These are phyloP conservation scores for Bertia moriformis DNA, from an alignment of 2,329 filamentous ascomycete genomes.

Conservation along the genomic window DNA sequence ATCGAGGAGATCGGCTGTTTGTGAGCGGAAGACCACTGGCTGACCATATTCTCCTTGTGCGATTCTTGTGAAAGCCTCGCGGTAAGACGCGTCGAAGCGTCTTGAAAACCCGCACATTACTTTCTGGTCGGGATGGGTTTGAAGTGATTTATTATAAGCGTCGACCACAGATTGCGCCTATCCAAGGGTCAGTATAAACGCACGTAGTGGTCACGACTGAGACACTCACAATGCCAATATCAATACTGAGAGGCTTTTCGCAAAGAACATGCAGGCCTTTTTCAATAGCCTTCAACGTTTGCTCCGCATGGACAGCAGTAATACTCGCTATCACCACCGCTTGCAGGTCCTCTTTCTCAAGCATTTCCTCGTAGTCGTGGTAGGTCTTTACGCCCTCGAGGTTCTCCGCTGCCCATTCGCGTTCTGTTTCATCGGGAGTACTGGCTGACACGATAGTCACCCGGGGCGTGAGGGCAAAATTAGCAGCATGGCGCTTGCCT, in stretches of 20 bases:
- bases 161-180: slow-evolving; percentile 14
- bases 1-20: slow-evolving; percentile 23
- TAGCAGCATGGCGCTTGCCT: slow-evolving; percentile 24
- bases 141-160: slow-evolving; percentile 12
- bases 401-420: slow-evolving; percentile 8
- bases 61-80: slow-evolving; percentile 17
- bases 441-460: slow-evolving; percentile 30
- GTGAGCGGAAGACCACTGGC: slow-evolving; percentile 22
- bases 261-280: slow-evolving; percentile 18
- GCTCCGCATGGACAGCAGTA: slow-evolving; percentile 16
- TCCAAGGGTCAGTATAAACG: slow-evolving; percentile 3
- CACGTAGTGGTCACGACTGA: too few species aligned
- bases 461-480: slow-evolving; percentile 27
- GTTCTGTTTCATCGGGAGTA: slow-evolving; percentile 22
- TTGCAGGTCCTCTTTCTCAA: slow-evolving; percentile 3
- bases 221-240: slow-evolving; percentile 12
- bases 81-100: slow-evolving; percentile 26
- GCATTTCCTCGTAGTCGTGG: slow-evolving; percentile 3
- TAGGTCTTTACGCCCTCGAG: slow-evolving; percentile 3
- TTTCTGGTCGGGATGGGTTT: slow-evolving; percentile 16
- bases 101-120: slow-evolving; percentile 28
- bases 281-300: slow-evolving; percentile 15
- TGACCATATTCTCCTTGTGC: slow-evolving; percentile 18
- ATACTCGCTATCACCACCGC: slow-evolving; percentile 12
- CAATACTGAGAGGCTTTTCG: slow-evolving; percentile 20